Conservation (phyloP, 352 stramenopile species). For the Phytopythium litorale region DNA sequence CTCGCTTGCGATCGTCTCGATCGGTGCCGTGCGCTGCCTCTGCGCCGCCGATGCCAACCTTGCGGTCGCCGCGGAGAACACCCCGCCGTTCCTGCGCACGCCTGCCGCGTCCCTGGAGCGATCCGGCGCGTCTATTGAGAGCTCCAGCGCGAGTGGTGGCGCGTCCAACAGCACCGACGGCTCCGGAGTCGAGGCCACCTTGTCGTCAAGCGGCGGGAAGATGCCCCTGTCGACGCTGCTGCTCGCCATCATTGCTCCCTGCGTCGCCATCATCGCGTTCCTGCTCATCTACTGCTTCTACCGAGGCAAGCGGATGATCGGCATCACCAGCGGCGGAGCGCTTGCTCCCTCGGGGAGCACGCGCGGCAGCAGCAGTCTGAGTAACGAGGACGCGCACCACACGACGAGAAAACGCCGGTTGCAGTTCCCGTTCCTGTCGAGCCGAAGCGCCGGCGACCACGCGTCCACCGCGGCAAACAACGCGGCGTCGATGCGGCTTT, state of each 20-base stretch:
- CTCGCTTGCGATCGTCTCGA: not conserved
- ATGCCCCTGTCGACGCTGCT: slow-evolving; percentile 6
- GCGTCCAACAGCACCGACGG: not conserved
- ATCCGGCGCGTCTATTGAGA: not conserved
- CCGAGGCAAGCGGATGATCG: slow-evolving; percentile 3
- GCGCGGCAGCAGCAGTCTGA: slow-evolving; percentile 3
- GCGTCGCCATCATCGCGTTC: slow-evolving; percentile 6
- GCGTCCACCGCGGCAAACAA: not conserved
- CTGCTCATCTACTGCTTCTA: slow-evolving; percentile 9
- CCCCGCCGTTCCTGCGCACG: not conserved
- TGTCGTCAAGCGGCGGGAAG: not conserved
- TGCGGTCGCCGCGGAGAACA: not conserved
- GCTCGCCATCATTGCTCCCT: slow-evolving; percentile 5
- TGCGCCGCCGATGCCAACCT: not conserved
- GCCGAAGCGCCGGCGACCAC: not conserved
- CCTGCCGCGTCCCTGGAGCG: not conserved
- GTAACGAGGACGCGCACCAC: not conserved
- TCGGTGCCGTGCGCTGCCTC: not conserved
- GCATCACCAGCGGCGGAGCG: not conserved
- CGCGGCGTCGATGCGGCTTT: not conserved
- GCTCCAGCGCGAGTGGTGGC: not conserved
- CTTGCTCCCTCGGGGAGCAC: not conserved
- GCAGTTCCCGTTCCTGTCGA: not conserved
- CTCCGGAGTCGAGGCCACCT: not conserved
- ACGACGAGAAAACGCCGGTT: not conserved